phyloP scores from a whole-genome alignment of 1,139 yeast species.

The Arxiozyma bovina region DNA sequence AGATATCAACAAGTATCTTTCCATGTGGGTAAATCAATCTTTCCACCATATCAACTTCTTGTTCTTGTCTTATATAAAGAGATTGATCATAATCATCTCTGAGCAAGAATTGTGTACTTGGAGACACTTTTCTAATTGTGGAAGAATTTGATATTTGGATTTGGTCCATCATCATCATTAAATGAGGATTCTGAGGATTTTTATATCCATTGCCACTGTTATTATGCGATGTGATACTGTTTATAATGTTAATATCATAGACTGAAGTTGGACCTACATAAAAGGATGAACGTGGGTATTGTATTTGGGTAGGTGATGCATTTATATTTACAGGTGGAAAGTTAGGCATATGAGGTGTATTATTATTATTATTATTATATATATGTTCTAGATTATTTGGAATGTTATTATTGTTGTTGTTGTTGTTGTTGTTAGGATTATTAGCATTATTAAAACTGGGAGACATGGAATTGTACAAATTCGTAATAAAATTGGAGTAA shows the following conservation, averaged over 20 bases:
- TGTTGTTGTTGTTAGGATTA: neutral
- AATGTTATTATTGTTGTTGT: constrained; percentile 3
- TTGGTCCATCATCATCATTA: constrained; percentile 27
- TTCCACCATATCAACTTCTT: constrained; percentile 64
- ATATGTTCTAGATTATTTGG: too few species aligned
- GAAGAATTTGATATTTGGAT: constrained; percentile 43
- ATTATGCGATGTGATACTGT: constrained; percentile 43
- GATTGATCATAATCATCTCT: constrained; percentile 66
- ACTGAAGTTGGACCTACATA: constrained; percentile 69
- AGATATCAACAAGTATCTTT: constrained; percentile 57
- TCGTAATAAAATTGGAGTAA: constrained; percentile 17
- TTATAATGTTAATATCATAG: constrained; percentile 51
- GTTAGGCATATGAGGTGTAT: neutral
- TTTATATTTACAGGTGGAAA: neutral
- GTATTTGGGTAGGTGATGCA: constrained; percentile 31
- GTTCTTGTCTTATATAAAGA: constrained; percentile 52
- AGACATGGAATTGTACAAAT: constrained; percentile 11
- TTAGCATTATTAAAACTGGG: neutral
- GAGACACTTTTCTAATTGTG: constrained; percentile 59
- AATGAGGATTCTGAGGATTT: neutral
- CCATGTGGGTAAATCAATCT: constrained; percentile 72
- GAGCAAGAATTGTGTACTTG: constrained; percentile 53
- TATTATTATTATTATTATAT: neutral
- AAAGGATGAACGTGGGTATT: constrained; percentile 68
- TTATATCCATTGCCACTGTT: neutral